These are phyloP conservation scores for Alternaria gansuensis DNA, from an alignment of 2,329 filamentous ascomycete genomes.

Conservation along the genomic window DNA sequence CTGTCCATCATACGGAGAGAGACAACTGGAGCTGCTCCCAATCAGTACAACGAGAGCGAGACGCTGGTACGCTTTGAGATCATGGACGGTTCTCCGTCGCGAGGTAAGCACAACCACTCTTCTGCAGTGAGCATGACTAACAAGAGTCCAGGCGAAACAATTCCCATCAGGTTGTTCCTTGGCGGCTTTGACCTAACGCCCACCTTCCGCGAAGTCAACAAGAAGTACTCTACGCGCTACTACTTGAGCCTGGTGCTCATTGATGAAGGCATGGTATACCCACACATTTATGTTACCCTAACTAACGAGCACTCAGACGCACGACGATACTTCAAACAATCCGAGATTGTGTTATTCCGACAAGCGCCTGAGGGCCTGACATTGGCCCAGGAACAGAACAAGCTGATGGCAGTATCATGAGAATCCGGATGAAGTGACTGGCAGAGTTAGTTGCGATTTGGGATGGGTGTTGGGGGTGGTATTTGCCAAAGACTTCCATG, in stretches of 20 bases:
- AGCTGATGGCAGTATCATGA: conserved; percentile 52
- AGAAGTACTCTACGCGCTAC: conserved; percentile 98
- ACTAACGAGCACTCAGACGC: conserved; percentile 70
- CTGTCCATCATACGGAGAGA: conserved; percentile 96
- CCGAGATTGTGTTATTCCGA: conserved; percentile 94
- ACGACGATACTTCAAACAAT: conserved; percentile 98
- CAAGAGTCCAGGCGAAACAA: conserved; percentile 73
- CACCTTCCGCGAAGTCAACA: conserved; percentile 99
- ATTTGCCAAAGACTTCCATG: neutral
- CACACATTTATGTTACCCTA: neutral
- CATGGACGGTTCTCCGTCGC: conserved; percentile 98
- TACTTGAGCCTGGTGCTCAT: conserved; percentile 96
- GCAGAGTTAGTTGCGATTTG: neutral
- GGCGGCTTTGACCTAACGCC: conserved; percentile 97
- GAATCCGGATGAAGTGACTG: neutral
- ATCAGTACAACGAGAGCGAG: conserved; percentile 99
- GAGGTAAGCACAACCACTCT: conserved; percentile 66
- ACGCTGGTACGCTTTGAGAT: conserved; percentile 98
- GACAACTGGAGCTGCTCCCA: conserved; percentile 94
- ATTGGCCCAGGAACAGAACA: conserved; percentile 59
- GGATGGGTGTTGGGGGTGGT: neutral
- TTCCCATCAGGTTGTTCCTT: conserved; percentile 95
- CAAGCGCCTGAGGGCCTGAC: conserved; percentile 68
- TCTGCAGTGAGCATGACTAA: conserved; percentile 29
- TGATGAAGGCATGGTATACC: conserved; percentile 74